These are phyloP conservation scores for Rubroboletus pulcherrimus DNA, from an alignment of 768 basidiomycete genomes.

Conservation along the genomic window DNA sequence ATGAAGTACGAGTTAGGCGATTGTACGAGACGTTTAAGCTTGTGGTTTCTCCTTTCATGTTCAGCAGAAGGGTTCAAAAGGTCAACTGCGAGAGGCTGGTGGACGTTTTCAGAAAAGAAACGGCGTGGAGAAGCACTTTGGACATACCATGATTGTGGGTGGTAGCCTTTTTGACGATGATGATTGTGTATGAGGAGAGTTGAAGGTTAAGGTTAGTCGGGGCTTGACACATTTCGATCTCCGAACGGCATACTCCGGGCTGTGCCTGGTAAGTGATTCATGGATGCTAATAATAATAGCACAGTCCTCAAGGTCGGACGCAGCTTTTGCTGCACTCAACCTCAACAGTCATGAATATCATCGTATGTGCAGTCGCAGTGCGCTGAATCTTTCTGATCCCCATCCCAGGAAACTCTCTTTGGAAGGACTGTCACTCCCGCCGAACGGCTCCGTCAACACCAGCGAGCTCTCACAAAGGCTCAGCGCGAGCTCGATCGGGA, in stretches of 20 bases:
- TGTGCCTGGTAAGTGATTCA: not conserved
- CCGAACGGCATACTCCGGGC: constrained; percentile 18
- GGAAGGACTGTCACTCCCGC: constrained; percentile 94
- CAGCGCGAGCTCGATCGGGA: constrained; percentile 98
- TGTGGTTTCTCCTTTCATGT: constrained; percentile 87
- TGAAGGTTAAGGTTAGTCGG: constrained; percentile 25
- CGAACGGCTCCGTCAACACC: constrained; percentile 94
- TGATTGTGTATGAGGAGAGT: constrained; percentile 18
- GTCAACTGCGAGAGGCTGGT: constrained; percentile 92
- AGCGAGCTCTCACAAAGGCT: constrained; percentile 92
- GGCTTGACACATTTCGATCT: constrained; percentile 15
- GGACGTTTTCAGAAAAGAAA: constrained; percentile 13
- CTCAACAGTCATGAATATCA: constrained; percentile 65
- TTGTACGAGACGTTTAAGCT: constrained; percentile 99
- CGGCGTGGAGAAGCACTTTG: not conserved
- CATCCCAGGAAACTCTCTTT: constrained; percentile 85
- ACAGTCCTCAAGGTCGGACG: not conserved
- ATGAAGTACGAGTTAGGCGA: constrained; percentile 99
- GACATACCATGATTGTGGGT: constrained; percentile 20
- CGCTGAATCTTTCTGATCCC: constrained; percentile 10
- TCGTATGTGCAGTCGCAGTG: constrained; percentile 39
- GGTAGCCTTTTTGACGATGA: constrained; percentile 15
- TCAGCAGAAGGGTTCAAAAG: constrained; percentile 94
- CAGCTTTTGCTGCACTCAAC: constrained; percentile 14
- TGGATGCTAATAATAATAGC: not conserved